Evolutionary conservation across 2,329 filamentous ascomycete genomes (phyloP).

Genomic region (Clonostachys rhizophaga): DNA sequence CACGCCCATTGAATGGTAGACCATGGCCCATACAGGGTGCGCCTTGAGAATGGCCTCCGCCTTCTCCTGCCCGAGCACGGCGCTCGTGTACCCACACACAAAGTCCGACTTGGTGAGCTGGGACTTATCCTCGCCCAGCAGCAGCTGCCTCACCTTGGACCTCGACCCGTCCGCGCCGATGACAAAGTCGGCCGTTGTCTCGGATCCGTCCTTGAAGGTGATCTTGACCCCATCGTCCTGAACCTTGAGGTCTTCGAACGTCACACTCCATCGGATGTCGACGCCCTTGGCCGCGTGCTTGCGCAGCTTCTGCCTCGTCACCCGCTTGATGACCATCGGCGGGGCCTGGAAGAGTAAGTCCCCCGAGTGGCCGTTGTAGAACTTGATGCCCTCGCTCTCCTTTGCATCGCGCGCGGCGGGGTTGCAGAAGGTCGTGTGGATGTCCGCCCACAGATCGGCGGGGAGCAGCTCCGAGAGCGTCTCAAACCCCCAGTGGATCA

Average conservation of each 20-base stretch:
- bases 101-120: not conserved
- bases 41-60: not conserved
- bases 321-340: not conserved
- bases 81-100: slow-evolving; percentile 1
- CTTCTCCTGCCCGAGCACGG: not conserved
- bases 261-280: not conserved
- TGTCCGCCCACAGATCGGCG: slow-evolving; percentile 1
- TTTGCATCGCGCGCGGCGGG: not conserved
- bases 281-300: not conserved
- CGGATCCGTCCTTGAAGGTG: too few species aligned
- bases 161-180: too few species aligned
- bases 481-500: slow-evolving; percentile 5
- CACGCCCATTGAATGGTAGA: slow-evolving; percentile 2
- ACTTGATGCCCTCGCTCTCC: slow-evolving; percentile 1
- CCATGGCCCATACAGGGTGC: slow-evolving; percentile 3
- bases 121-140: not conserved
- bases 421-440: slow-evolving; percentile 2
- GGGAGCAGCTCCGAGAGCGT: slow-evolving; percentile 1
- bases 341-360: slow-evolving; percentile 2
- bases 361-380: slow-evolving; percentile 3
- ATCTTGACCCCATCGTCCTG: not conserved
- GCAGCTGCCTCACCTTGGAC: not conserved
- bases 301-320: slow-evolving; percentile 1
- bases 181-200: too few species aligned
- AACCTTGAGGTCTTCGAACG: not conserved